These are phyloP conservation scores for Cokeromyces recurvatus DNA, from an alignment of 371 early-diverging fungal genomes.

Conservation along the genomic window DNA sequence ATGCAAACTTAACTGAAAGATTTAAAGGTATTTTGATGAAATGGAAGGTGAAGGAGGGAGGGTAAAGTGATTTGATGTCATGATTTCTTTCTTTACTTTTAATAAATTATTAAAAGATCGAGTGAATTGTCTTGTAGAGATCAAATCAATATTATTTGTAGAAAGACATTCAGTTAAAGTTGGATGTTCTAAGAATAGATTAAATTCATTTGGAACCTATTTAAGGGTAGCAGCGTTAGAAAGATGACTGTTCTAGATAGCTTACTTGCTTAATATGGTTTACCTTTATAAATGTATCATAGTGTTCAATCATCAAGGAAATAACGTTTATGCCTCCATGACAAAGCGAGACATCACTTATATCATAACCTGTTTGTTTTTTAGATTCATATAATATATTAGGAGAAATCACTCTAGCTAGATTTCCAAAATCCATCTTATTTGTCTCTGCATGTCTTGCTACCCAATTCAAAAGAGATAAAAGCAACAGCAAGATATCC, in stretches of 20 bases:
- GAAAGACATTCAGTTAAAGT: conserved; percentile 15
- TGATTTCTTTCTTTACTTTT: conserved; percentile 18
- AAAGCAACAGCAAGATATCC: conserved; percentile 78
- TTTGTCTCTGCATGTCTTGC: conserved; percentile 66
- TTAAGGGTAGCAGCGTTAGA: no score
- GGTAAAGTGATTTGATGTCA: neutral
- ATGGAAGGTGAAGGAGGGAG: conserved; percentile 15
- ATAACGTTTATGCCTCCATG: conserved; percentile 66
- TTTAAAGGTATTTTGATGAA: neutral
- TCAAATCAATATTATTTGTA: conserved; percentile 16
- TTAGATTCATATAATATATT: conserved; percentile 73
- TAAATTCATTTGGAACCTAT: conserved; percentile 22
- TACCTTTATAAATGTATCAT: conserved; percentile 69
- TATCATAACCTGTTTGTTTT: conserved; percentile 14
- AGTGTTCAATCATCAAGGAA: conserved; percentile 62
- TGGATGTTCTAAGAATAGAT: conserved; percentile 13
- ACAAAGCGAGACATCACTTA: conserved; percentile 16
- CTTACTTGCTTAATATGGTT: neutral
- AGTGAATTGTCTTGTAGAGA: conserved; percentile 22
- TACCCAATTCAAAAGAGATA: conserved; percentile 79
- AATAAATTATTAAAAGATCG: conserved; percentile 10
- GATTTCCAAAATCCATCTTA: conserved; percentile 85
- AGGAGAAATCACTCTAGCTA: conserved; percentile 90
- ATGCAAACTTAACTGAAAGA: no score
- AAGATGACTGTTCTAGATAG: no score